A percentile compares a stretch with the other conserved stretches of the same genome.
Evolutionary conservation across 805 yeast species (phyloP).

Genomic region (Metschnikowia cubensis): DNA sequence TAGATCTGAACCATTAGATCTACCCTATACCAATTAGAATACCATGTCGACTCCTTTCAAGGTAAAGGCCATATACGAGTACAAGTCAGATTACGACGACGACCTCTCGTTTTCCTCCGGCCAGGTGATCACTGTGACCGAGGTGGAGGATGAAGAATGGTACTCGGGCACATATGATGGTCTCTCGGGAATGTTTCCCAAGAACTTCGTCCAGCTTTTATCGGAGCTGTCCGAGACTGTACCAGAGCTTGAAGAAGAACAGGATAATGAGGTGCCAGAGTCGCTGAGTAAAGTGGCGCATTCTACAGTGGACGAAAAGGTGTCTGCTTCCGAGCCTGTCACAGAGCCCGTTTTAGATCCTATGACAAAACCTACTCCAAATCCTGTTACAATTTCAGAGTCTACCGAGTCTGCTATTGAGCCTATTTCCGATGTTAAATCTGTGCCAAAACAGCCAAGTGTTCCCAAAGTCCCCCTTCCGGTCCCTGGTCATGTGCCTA

Average conservation of each 20-base stretch:
- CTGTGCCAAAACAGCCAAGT: not conserved
- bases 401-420: not conserved
- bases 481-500: slow-evolving; percentile 10
- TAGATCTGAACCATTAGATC: too few species aligned
- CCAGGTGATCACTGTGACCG: slow-evolving; percentile 68
- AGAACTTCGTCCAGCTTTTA: slow-evolving; percentile 57
- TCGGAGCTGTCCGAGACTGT: not conserved
- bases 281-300: too few species aligned
- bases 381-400: not conserved
- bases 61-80: slow-evolving; percentile 66
- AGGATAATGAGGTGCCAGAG: too few species aligned
- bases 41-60: slow-evolving; percentile 49
- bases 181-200: slow-evolving; percentile 80
- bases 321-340: not conserved
- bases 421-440: not conserved
- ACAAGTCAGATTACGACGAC: slow-evolving; percentile 63
- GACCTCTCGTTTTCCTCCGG: slow-evolving; percentile 71
- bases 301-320: too few species aligned
- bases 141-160: slow-evolving; percentile 91
- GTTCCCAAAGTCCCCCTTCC: slow-evolving; percentile 3
- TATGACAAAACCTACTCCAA: not conserved
- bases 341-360: too few species aligned
- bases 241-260: too few species aligned
- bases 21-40: too few species aligned
- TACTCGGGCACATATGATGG: slow-evolving; percentile 67